Conservation (phyloP, 371 early-diverging fungal species). For the Rhizopus arrhizus region DNA sequence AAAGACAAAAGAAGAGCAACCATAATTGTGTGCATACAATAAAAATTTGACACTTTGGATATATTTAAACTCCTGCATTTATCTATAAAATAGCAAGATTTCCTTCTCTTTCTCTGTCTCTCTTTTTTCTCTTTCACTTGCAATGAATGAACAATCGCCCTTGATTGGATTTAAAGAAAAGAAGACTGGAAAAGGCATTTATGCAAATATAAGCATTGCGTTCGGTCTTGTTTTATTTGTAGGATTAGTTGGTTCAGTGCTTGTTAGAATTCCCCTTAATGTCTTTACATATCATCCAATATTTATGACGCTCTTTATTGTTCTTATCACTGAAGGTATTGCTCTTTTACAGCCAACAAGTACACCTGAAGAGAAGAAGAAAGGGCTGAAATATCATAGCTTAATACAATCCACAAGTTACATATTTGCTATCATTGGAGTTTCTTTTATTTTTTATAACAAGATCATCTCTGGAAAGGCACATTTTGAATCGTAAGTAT, state of each 20-base stretch:
- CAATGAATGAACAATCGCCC: not conserved
- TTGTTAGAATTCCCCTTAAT: constrained; percentile 25
- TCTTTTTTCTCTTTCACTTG: not conserved
- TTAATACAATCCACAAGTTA: constrained; percentile 27
- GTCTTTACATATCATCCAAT: constrained; percentile 41
- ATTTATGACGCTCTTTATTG: constrained; percentile 29
- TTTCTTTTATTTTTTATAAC: constrained; percentile 32
- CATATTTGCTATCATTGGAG: constrained; percentile 26
- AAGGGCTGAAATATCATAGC: constrained; percentile 32
- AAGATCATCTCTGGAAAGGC: constrained; percentile 25
- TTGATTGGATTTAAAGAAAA: not conserved
- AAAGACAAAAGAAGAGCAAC: not conserved
- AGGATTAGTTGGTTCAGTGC: constrained; percentile 26
- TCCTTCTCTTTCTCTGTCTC: too few relatives aligned
- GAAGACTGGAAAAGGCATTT: not conserved
- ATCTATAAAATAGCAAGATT: too few relatives aligned
- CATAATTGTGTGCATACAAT: not conserved
- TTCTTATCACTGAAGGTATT: constrained; percentile 36
- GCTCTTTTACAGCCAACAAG: constrained; percentile 34
- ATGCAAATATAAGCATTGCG: constrained; percentile 11
- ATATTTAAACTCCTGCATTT: too few relatives aligned
- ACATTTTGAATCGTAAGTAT: constrained; percentile 38
- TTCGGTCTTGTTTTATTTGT: constrained; percentile 31
- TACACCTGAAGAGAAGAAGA: constrained; percentile 32
- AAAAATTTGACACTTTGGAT: too few relatives aligned